A percentile compares a stretch with the other conserved stretches of the same genome.
Evolutionary conservation across 148 eudicot species (phyloP).

Genomic region (Camellia japonica): DNA sequence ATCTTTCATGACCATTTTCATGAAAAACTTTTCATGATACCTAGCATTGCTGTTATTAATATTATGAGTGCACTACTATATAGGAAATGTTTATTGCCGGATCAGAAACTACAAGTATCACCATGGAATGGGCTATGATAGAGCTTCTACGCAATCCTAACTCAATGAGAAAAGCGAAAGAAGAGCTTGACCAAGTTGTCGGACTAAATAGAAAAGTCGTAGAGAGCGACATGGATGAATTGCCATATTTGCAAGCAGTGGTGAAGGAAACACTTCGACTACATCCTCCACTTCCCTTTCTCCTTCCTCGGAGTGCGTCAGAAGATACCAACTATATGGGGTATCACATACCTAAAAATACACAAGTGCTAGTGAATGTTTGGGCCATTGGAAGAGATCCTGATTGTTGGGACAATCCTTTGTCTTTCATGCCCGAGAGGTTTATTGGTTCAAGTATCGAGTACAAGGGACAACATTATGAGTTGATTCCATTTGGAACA

Average conservation of each 20-base stretch:
- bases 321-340: slow-evolving; percentile 10
- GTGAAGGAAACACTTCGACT: slow-evolving; percentile 5
- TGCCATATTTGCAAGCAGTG: slow-evolving; percentile 8
- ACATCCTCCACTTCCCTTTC: background rate
- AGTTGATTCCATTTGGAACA: slow-evolving; percentile 15
- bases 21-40: too few species aligned
- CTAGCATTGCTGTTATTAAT: too few species aligned
- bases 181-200: background rate
- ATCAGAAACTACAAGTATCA: slow-evolving; percentile 15
- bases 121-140: slow-evolving; percentile 5
- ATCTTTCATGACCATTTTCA: too few species aligned
- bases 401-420: slow-evolving; percentile 8
- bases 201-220: background rate
- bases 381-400: slow-evolving; percentile 21
- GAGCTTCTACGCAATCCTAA: slow-evolving; percentile 11
- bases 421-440: slow-evolving; percentile 11
- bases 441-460: background rate
- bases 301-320: background rate
- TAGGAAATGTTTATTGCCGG: slow-evolving; percentile 20
- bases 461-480: slow-evolving; percentile 3
- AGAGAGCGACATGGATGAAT: slow-evolving; percentile 12
- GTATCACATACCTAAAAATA: background rate
- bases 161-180: background rate
- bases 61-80: background rate
- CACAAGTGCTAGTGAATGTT: slow-evolving; percentile 5